These are phyloP conservation scores for Sextonia rubra DNA, from an alignment of 164 flowering plant genomes.

Conservation along the genomic window DNA sequence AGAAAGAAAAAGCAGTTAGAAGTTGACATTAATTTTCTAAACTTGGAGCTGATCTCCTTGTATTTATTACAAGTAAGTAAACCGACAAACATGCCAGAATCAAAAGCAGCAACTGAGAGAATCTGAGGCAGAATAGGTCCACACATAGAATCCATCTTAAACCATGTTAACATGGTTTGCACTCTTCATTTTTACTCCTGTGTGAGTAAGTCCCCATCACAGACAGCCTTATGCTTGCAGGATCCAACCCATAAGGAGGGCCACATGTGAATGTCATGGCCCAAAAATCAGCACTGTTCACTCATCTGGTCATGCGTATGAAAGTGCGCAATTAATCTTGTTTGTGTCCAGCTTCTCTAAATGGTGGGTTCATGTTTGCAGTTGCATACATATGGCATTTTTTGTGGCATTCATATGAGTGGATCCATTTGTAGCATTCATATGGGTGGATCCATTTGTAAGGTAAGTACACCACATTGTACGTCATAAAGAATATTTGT, in stretches of 20 bases:
- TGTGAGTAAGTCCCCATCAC: neutral
- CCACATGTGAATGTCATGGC: neutral
- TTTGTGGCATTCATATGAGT: too few relatives aligned
- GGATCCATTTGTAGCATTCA: too few relatives aligned
- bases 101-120: neutral
- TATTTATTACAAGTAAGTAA: neutral
- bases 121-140: neutral
- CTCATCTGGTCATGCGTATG: neutral
- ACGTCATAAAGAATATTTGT: too few relatives aligned
- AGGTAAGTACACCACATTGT: too few relatives aligned
- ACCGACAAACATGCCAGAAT: neutral
- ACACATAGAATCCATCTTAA: neutral
- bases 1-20: too few relatives aligned
- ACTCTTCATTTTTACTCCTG: too few relatives aligned
- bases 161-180: neutral
- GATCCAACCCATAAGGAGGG: neutral
- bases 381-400: neutral
- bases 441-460: too few relatives aligned
- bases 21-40: too few relatives aligned
- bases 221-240: neutral
- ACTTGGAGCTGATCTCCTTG: too few relatives aligned
- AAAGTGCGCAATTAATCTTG: neutral
- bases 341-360: neutral
- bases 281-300: neutral
- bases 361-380: conserved; percentile 1